phyloP scores from a whole-genome alignment of 2,329 filamentous ascomycete genomes.

The Hyphodiscus sp. region DNA sequence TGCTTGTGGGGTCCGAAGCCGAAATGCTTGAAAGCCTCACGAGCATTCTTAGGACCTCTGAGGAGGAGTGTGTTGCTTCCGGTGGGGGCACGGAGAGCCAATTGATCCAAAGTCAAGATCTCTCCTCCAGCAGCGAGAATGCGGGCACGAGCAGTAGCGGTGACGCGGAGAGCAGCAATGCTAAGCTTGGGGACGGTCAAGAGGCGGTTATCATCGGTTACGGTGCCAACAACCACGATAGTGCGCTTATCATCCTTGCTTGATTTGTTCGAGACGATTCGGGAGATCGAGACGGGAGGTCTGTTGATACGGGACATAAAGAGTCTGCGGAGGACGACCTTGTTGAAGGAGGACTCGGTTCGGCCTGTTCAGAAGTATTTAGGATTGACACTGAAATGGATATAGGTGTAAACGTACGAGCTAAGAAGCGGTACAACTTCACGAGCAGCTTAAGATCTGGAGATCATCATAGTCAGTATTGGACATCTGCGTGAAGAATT shows the following conservation, averaged over 20 bases:
- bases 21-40: slow-evolving; percentile 99
- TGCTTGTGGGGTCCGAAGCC: slow-evolving; percentile 95
- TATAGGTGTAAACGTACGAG: slow-evolving; percentile 58
- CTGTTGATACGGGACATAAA: slow-evolving; percentile 99
- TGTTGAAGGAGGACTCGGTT: slow-evolving; percentile 98
- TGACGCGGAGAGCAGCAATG: slow-evolving; percentile 93
- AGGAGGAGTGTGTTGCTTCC: slow-evolving; percentile 96
- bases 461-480: neutral
- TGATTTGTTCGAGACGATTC: slow-evolving; percentile 70
- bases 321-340: slow-evolving; percentile 92
- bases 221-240: slow-evolving; percentile 86
- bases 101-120: slow-evolving; percentile 92
- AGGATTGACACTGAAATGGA: neutral
- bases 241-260: slow-evolving; percentile 68
- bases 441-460: slow-evolving; percentile 82
- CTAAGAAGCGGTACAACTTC: slow-evolving; percentile 96
- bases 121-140: slow-evolving; percentile 92
- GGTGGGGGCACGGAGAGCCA: slow-evolving; percentile 89
- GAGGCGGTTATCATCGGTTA: slow-evolving; percentile 97
- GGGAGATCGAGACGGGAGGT: slow-evolving; percentile 87
- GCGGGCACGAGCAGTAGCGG: slow-evolving; percentile 87
- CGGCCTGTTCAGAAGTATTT: slow-evolving; percentile 53
- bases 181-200: slow-evolving; percentile 86
- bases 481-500: neutral
- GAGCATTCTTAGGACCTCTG: slow-evolving; percentile 95